phyloP scores from a whole-genome alignment of 225 moss, liverwort and hornwort genomes.

The Polytrichum formosum region DNA sequence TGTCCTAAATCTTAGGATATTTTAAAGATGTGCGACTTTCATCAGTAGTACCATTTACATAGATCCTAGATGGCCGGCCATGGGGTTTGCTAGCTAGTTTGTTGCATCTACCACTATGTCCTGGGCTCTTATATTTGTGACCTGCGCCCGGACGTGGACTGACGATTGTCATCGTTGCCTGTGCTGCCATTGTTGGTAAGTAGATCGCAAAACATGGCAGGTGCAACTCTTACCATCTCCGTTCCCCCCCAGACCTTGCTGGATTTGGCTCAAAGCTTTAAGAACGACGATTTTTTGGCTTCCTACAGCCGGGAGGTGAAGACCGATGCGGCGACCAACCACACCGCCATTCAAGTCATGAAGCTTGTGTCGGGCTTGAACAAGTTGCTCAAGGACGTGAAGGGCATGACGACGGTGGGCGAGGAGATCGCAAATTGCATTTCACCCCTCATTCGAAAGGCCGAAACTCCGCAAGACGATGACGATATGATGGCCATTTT shows the following conservation, averaged over 20 bases:
- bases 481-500: background rate
- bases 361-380: background rate
- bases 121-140: too few species aligned
- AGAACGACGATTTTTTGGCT: background rate
- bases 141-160: too few species aligned
- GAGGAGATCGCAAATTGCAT: background rate
- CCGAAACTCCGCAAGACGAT: background rate
- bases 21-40: too few species aligned
- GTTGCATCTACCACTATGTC: too few species aligned
- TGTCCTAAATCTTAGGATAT: too few species aligned
- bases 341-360: background rate
- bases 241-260: background rate
- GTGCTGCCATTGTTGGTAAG: too few species aligned
- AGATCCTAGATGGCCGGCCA: too few species aligned
- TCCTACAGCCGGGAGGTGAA: background rate
- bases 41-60: too few species aligned
- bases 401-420: background rate
- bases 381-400: background rate
- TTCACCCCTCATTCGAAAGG: too few species aligned
- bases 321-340: conserved; percentile 1
- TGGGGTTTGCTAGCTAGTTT: too few species aligned
- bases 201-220: too few species aligned
- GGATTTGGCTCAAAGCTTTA: background rate
- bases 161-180: too few species aligned
- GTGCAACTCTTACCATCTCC: background rate